phyloP scores from a whole-genome alignment of 179 eudicot species.

The Vitellaria paradoxa region DNA sequence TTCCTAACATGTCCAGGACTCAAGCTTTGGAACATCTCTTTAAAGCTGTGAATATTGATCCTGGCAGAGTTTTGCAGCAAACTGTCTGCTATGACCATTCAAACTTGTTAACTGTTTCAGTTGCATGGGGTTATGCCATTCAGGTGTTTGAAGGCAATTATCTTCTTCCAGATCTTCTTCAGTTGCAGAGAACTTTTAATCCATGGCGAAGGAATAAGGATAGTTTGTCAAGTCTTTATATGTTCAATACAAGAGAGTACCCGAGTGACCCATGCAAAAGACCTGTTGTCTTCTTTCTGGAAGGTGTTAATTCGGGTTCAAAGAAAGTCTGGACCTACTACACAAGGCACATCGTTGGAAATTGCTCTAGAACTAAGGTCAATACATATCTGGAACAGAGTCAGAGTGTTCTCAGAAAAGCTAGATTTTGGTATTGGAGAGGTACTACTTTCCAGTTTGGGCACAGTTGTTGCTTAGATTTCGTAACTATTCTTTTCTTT shows the following conservation, averaged over 20 bases:
- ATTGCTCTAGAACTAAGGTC: slow-evolving; percentile 34
- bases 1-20: slow-evolving; percentile 53
- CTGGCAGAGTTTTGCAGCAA: slow-evolving; percentile 68
- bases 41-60: slow-evolving; percentile 56
- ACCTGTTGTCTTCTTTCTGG: slow-evolving; percentile 61
- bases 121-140: slow-evolving; percentile 88
- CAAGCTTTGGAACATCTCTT: slow-evolving; percentile 58
- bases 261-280: slow-evolving; percentile 53
- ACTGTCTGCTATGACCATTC: slow-evolving; percentile 63
- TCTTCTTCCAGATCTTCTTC: slow-evolving; percentile 59
- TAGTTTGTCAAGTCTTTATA: slow-evolving; percentile 30
- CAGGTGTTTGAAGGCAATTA: slow-evolving; percentile 66
- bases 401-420: slow-evolving; percentile 49
- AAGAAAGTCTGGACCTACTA: slow-evolving; percentile 43
- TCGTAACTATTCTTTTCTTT: background rate
- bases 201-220: slow-evolving; percentile 68
- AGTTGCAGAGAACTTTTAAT: slow-evolving; percentile 49
- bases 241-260: slow-evolving; percentile 53
- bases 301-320: slow-evolving; percentile 36
- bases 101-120: slow-evolving; percentile 55
- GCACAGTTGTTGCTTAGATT: background rate
- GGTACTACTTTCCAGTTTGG: slow-evolving; percentile 28
- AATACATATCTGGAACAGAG: slow-evolving; percentile 31
- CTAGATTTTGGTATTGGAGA: slow-evolving; percentile 29
- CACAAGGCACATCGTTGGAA: slow-evolving; percentile 28